These are phyloP conservation scores for Sistotremastrum niveocremeum DNA, from an alignment of 768 basidiomycete genomes.

Conservation along the genomic window DNA sequence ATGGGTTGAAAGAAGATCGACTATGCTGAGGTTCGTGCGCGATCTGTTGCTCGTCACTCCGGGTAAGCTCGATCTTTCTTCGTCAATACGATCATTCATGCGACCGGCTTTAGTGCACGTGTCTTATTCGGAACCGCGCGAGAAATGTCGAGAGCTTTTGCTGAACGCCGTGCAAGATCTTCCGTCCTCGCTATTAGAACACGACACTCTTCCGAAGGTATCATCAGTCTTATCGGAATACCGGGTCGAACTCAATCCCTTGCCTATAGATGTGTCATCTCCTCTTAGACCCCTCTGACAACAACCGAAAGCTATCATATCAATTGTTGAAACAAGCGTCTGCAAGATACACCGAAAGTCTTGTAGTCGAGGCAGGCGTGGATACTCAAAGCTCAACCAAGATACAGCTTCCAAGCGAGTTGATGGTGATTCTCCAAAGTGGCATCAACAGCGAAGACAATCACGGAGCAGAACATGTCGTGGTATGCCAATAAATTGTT, in stretches of 20 bases:
- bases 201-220: conserved; percentile 53
- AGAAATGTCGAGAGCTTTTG: conserved; percentile 52
- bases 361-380: conserved; percentile 80
- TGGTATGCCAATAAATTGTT: conserved; percentile 16
- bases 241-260: not conserved
- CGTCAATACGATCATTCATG: conserved; percentile 5
- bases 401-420: conserved; percentile 48
- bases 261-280: conserved; percentile 62
- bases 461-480: conserved; percentile 22
- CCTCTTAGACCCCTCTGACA: conserved; percentile 43
- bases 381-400: conserved; percentile 46
- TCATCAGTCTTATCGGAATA: conserved; percentile 3
- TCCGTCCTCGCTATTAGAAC: conserved; percentile 46
- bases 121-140: conserved; percentile 31
- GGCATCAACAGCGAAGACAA: conserved; percentile 28
- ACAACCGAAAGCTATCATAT: conserved; percentile 71
- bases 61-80: not conserved
- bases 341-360: conserved; percentile 58
- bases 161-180: conserved; percentile 56
- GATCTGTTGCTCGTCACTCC: conserved; percentile 30
- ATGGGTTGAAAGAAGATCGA: conserved; percentile 48
- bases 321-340: conserved; percentile 58
- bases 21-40: conserved; percentile 43
- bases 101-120: not conserved
- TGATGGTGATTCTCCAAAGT: conserved; percentile 48